Percentiles rank a stretch among this genome's conserved stretches.
Conservation (phyloP, 352 stramenopile species). For the Aphanomyces invadans region DNA sequence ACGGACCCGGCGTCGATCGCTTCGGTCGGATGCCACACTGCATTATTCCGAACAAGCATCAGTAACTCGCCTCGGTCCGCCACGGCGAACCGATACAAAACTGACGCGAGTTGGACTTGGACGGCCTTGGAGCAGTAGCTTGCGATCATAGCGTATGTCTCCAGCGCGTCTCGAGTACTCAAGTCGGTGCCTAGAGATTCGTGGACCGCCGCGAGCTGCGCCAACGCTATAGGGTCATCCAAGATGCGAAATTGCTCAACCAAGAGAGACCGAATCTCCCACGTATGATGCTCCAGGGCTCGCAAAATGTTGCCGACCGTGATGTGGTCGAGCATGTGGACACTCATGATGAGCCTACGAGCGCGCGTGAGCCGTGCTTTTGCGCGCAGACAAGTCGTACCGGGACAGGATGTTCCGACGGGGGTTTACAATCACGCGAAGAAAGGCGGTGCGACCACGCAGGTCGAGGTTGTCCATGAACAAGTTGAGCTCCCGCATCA, state of each 20-base stretch:
- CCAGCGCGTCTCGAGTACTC: neutral
- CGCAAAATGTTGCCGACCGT: slow-evolving; percentile 1
- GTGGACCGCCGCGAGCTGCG: neutral
- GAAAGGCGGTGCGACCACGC: neutral
- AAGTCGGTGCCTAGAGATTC: neutral
- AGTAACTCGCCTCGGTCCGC: neutral
- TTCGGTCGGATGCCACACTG: neutral
- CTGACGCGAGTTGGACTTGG: slow-evolving; percentile 1
- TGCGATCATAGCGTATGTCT: slow-evolving; percentile 10
- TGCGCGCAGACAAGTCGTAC: too few species aligned
- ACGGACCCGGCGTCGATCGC: neutral
- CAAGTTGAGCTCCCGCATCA: slow-evolving; percentile 13
- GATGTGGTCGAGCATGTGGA: slow-evolving; percentile 1
- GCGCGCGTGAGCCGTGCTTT: too few species aligned
- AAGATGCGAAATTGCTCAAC: slow-evolving; percentile 24
- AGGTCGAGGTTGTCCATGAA: neutral
- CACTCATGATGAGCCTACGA: slow-evolving; percentile 6
- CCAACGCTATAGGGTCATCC: slow-evolving; percentile 4
- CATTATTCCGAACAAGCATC: neutral
- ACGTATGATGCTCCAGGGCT: slow-evolving; percentile 5
- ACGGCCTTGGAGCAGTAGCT: slow-evolving; percentile 19
- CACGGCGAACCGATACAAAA: neutral
- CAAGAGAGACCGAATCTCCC: slow-evolving; percentile 19
- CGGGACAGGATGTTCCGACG: slow-evolving; percentile 10
- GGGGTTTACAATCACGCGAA: neutral